Percentiles rank a stretch among this genome's conserved stretches.
Conservation (phyloP, 208 protist species). For the Crithidia sp. region DNA sequence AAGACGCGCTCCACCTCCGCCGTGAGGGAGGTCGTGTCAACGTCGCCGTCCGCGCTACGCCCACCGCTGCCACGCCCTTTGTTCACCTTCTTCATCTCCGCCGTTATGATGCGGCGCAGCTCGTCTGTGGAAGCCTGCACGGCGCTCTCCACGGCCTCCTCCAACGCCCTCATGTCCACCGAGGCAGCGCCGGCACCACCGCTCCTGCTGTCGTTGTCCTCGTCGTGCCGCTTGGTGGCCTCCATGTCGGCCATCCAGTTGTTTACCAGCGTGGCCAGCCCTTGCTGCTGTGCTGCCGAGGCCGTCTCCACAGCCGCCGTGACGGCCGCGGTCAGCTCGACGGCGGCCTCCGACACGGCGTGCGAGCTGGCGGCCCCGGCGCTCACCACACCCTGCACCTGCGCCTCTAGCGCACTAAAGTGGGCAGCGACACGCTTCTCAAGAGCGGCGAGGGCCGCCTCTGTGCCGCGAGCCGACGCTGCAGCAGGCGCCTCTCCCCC, state of each 20-base stretch:
- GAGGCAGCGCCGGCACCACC: neutral
- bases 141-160: conserved; percentile 58
- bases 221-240: neutral
- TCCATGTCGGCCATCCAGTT: conserved; percentile 37
- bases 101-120: conserved; percentile 46
- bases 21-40: conserved; percentile 17
- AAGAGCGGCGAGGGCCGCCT: conserved; percentile 8
- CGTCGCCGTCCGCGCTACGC: conserved; percentile 6
- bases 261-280: conserved; percentile 39
- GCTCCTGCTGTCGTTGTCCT: neutral
- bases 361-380: neutral
- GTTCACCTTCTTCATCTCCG: conserved; percentile 56
- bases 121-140: conserved; percentile 59
- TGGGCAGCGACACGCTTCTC: conserved; percentile 27
- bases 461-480: neutral
- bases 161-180: conserved; percentile 32
- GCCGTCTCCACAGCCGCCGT: conserved; percentile 57
- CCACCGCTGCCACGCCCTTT: conserved; percentile 16
- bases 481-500: neutral
- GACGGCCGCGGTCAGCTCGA: conserved; percentile 27
- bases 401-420: conserved; percentile 27
- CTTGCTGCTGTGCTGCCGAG: conserved; percentile 55
- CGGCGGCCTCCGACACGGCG: conserved; percentile 1
- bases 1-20: conserved; percentile 28
- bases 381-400: conserved; percentile 3